These are phyloP conservation scores for Aspergillus sp. DNA, from an alignment of 2,329 filamentous ascomycete genomes.

Conservation along the genomic window DNA sequence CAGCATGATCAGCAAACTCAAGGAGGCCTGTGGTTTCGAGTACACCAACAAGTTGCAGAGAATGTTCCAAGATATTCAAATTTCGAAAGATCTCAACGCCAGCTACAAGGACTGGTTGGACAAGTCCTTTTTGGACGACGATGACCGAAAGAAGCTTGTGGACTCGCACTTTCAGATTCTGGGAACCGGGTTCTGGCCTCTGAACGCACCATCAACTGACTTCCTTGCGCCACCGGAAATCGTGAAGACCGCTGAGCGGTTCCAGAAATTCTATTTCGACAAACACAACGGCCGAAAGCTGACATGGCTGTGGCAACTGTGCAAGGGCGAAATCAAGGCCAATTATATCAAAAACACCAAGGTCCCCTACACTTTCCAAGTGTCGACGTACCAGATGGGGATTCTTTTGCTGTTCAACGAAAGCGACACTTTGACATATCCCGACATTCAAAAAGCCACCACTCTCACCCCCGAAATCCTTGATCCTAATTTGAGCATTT, in stretches of 20 bases:
- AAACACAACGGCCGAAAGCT: conserved; percentile 97
- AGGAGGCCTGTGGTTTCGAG: conserved; percentile 97
- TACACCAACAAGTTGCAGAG: conserved; percentile 99
- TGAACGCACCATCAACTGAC: conserved; percentile 82
- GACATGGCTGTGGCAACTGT: conserved; percentile 97
- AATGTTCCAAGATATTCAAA: conserved; percentile 99
- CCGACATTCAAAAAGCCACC: conserved; percentile 83
- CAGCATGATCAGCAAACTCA: conserved; percentile 99
- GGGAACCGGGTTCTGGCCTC: conserved; percentile 96
- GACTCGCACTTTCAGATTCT: conserved; percentile 92
- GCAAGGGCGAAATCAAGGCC: conserved; percentile 94
- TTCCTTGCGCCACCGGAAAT: conserved; percentile 89
- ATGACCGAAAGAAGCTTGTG: conserved; percentile 69
- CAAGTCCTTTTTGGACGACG: conserved; percentile 63
- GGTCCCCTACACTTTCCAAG: conserved; percentile 93
- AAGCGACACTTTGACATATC: conserved; percentile 79
- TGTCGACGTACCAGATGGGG: conserved; percentile 97
- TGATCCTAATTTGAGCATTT: conserved; percentile 82
- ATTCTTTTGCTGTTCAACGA: conserved; percentile 95
- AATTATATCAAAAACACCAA: conserved; percentile 90
- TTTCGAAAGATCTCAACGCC: conserved; percentile 93
- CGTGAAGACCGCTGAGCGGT: conserved; percentile 84
- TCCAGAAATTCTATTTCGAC: conserved; percentile 88
- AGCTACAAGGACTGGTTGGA: conserved; percentile 81
- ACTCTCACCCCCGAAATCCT: conserved; percentile 79